These are phyloP conservation scores for Talaromyces sp. DNA, from an alignment of 2,329 filamentous ascomycete genomes.

Conservation along the genomic window DNA sequence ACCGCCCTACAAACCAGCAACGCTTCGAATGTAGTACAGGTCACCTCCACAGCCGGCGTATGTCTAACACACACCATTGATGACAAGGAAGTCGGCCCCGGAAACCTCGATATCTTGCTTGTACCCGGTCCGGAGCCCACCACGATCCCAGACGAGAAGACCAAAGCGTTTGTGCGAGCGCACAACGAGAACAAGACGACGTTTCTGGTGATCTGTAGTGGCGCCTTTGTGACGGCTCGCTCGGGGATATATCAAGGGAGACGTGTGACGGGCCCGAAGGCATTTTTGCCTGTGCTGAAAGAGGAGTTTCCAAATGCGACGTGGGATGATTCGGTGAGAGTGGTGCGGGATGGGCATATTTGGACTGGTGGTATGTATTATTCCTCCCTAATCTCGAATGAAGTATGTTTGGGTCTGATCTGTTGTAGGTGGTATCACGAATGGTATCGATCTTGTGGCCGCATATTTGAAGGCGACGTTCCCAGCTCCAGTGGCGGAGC, in stretches of 20 bases:
- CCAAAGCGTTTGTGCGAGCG: conserved; percentile 32
- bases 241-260: conserved; percentile 27
- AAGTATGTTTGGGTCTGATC: background rate
- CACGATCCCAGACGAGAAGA: conserved; percentile 28
- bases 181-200: conserved; percentile 33
- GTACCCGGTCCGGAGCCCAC: conserved; percentile 41
- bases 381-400: background rate
- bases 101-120: conserved; percentile 38
- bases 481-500: conserved; percentile 31
- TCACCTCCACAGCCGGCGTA: conserved; percentile 31
- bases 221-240: conserved; percentile 25
- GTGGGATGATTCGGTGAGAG: conserved; percentile 27
- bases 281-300: conserved; percentile 26
- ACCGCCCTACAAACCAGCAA: background rate
- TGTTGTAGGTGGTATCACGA: conserved; percentile 29
- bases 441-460: conserved; percentile 29
- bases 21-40: background rate
- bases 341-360: conserved; percentile 28
- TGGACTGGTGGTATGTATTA: conserved; percentile 26
- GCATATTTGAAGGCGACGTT: conserved; percentile 27
- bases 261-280: conserved; percentile 27
- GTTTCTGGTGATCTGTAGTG: conserved; percentile 31
- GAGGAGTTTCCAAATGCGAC: conserved; percentile 27
- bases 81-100: conserved; percentile 34
- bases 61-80: conserved; percentile 29